These are phyloP conservation scores for Xanthoceras sorbifolium DNA, from an alignment of 345 rosid species.

Conservation along the genomic window DNA sequence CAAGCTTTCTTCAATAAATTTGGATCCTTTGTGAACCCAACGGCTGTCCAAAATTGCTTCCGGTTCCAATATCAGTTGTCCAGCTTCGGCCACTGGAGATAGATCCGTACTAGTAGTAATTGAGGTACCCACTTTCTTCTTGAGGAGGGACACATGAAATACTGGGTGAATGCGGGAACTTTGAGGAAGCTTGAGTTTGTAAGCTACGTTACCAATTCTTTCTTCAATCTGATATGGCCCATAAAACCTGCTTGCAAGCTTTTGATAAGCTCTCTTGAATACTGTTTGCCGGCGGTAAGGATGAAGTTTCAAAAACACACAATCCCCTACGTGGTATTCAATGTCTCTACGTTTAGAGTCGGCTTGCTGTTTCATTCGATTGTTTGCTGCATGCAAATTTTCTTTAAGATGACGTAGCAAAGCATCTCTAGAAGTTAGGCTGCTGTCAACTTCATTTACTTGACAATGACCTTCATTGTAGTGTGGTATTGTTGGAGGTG, in stretches of 20 bases:
- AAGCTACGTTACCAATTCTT: not conserved
- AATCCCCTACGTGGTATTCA: not conserved
- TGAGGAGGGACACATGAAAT: not conserved
- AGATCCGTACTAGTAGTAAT: too few species aligned
- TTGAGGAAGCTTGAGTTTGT: not conserved
- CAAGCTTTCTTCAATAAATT: too few species aligned
- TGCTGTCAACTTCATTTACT: not conserved
- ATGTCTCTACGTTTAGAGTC: not conserved
- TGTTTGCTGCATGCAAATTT: not conserved
- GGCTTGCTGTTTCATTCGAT: slow-evolving; percentile 8
- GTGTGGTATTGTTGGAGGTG: not conserved
- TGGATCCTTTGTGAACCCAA: too few species aligned
- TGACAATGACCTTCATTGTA: not conserved
- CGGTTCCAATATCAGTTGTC: too few species aligned
- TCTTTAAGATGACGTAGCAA: not conserved
- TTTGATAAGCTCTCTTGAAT: not conserved
- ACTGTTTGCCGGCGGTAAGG: not conserved
- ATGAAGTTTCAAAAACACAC: not conserved
- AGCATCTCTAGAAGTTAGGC: not conserved
- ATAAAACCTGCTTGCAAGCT: not conserved
- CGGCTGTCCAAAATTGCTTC: too few species aligned
- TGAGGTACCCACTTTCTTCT: not conserved
- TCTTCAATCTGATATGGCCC: not conserved
- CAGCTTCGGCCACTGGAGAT: too few species aligned
- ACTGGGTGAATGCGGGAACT: not conserved